Conservation (phyloP, 768 basidiomycete genomes). For the Mycena filopes region DNA sequence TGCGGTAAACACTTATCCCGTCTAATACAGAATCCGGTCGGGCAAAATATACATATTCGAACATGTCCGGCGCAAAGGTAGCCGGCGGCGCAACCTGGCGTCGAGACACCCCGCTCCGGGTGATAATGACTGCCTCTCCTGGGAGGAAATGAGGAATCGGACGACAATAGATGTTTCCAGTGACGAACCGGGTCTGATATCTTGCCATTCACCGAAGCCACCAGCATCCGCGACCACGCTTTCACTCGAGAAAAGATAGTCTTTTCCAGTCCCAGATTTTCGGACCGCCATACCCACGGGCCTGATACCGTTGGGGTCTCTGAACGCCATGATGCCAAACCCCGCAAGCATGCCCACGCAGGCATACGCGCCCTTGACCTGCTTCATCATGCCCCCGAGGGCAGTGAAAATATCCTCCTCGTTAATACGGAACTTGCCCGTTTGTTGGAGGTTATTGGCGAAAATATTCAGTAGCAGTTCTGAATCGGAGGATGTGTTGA, state of each 20-base stretch:
- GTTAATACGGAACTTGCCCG: conserved; percentile 99
- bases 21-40: conserved; percentile 98
- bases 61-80: conserved; percentile 96
- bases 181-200: conserved; percentile 86
- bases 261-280: conserved; percentile 65
- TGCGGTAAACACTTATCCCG: conserved; percentile 96
- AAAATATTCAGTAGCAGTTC: conserved; percentile 97
- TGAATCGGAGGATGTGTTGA: conserved; percentile 98
- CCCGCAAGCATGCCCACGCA: conserved; percentile 99
- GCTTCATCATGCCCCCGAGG: conserved; percentile 87
- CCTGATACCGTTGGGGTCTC: conserved; percentile 97
- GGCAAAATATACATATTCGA: conserved; percentile 98
- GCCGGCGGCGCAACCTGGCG: conserved; percentile 76
- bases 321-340: conserved; percentile 97
- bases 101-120: conserved; percentile 78
- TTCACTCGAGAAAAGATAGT: conserved; percentile 94
- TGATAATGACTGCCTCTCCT: conserved; percentile 98
- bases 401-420: conserved; percentile 99
- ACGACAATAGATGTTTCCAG: conserved; percentile 4
- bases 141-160: conserved; percentile 13
- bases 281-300: conserved; percentile 90
- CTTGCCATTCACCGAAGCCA: conserved; percentile 93
- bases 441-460: conserved; percentile 97
- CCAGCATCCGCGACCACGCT: conserved; percentile 96
- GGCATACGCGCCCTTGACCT: conserved; percentile 93